Conservation (phyloP, 371 early-diverging fungal species). For the Neoconidiobolus thromboides region DNA sequence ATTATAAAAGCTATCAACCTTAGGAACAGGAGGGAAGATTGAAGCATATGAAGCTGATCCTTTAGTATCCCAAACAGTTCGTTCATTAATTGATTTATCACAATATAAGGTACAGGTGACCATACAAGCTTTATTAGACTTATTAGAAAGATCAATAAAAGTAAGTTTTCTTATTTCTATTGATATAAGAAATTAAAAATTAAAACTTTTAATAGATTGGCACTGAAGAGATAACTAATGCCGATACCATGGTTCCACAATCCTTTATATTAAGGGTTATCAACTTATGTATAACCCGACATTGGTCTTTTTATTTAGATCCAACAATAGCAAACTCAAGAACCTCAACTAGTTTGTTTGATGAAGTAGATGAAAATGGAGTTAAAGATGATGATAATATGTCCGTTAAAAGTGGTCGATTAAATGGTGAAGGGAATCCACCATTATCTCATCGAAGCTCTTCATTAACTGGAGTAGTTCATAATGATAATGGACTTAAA, state of each 20-base stretch:
- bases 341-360: background rate
- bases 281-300: conserved; percentile 48
- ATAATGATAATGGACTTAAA: conserved; percentile 10
- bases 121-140: conserved; percentile 23
- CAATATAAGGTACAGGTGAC: conserved; percentile 36
- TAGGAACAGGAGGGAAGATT: conserved; percentile 26
- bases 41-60: conserved; percentile 42
- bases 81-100: conserved; percentile 41
- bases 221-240: background rate
- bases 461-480: conserved; percentile 10
- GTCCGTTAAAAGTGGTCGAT: conserved; percentile 9
- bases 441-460: conserved; percentile 2
- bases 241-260: conserved; percentile 47
- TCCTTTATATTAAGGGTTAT: conserved; percentile 46
- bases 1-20: conserved; percentile 12
- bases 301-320: conserved; percentile 43
- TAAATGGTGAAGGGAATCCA: conserved; percentile 7
- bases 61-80: conserved; percentile 41
- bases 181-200: background rate
- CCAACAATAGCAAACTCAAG: conserved; percentile 7
- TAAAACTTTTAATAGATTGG: background rate
- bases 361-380: background rate
- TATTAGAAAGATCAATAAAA: conserved; percentile 40
- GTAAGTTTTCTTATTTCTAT: conserved; percentile 15
- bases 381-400: conserved; percentile 11